Evolutionary conservation across 2,329 filamentous ascomycete species (phyloP).

Genomic region (Balansia obtecta): DNA sequence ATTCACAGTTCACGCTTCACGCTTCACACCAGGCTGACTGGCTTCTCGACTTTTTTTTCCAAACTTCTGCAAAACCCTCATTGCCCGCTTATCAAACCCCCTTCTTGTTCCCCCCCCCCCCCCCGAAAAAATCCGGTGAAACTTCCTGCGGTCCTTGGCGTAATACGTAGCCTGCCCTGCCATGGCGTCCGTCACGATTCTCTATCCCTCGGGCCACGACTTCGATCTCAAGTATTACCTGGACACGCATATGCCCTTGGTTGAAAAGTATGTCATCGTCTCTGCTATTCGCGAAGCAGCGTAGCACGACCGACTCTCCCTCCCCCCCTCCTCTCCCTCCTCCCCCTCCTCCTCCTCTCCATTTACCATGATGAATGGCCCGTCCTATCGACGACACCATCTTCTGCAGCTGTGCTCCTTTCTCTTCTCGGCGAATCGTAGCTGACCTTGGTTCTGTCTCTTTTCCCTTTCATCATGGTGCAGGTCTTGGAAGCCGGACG

Average conservation of each 20-base stretch:
- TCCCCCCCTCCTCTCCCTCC: too few species aligned
- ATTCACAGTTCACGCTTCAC: too few species aligned
- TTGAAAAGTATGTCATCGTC: slow-evolving; percentile 7
- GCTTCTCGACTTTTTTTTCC: too few species aligned
- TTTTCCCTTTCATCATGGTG: not conserved
- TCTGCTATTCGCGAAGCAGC: too few species aligned
- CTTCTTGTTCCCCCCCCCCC: too few species aligned
- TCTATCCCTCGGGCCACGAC: slow-evolving; percentile 15
- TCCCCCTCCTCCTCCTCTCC: too few species aligned
- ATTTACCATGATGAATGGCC: not conserved
- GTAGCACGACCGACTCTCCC: slow-evolving; percentile 2
- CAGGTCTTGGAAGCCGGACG: slow-evolving; percentile 11
- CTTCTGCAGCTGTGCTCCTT: not conserved
- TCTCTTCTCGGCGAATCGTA: not conserved
- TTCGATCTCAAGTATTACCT: slow-evolving; percentile 17
- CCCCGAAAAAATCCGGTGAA: too few species aligned
- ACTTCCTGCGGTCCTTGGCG: not conserved
- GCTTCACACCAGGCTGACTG: too few species aligned
- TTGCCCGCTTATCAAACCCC: too few species aligned
- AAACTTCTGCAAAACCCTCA: too few species aligned
- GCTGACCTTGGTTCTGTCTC: not conserved
- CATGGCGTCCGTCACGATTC: slow-evolving; percentile 14
- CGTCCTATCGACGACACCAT: not conserved
- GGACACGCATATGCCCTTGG: slow-evolving; percentile 16
- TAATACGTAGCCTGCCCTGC: not conserved